Conservation (phyloP, 257 asterid genomes). For the Nicotiana otophora region DNA sequence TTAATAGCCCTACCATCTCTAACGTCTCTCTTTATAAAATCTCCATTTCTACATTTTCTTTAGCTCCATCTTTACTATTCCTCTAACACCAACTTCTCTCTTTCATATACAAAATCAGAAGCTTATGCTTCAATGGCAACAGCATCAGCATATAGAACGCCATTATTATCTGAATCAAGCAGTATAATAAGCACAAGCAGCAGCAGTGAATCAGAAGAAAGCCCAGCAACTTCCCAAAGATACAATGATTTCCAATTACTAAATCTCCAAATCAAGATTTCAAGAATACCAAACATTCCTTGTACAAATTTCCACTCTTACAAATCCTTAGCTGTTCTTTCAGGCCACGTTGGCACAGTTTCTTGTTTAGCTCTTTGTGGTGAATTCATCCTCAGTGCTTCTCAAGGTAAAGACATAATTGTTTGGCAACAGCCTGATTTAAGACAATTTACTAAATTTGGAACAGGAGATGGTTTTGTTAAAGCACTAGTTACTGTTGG, state of each 20-base stretch:
- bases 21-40: constrained; percentile 21
- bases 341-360: constrained; percentile 70
- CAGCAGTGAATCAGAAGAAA: constrained; percentile 50
- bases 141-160: constrained; percentile 17
- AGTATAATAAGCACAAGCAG: constrained; percentile 16
- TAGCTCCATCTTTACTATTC: background rate
- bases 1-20: background rate
- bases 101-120: background rate
- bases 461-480: constrained; percentile 80
- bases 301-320: constrained; percentile 29
- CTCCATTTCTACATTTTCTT: background rate
- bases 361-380: constrained; percentile 80
- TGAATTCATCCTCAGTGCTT: constrained; percentile 86
- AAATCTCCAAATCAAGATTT: constrained; percentile 27
- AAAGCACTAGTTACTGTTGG: constrained; percentile 63
- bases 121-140: constrained; percentile 29
- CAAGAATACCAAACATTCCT: constrained; percentile 25
- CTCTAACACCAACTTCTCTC: background rate
- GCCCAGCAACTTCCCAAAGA: constrained; percentile 35
- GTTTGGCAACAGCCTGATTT: constrained; percentile 97
- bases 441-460: constrained; percentile 67
- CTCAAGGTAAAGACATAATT: constrained; percentile 76
- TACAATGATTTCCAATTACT: constrained; percentile 26
- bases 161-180: constrained; percentile 38
- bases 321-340: constrained; percentile 67